Evolutionary conservation across 305 asterid species (phyloP), one percentile per base, ranked within the genome.

Genomic region (Fraxinus ornus): DNA sequence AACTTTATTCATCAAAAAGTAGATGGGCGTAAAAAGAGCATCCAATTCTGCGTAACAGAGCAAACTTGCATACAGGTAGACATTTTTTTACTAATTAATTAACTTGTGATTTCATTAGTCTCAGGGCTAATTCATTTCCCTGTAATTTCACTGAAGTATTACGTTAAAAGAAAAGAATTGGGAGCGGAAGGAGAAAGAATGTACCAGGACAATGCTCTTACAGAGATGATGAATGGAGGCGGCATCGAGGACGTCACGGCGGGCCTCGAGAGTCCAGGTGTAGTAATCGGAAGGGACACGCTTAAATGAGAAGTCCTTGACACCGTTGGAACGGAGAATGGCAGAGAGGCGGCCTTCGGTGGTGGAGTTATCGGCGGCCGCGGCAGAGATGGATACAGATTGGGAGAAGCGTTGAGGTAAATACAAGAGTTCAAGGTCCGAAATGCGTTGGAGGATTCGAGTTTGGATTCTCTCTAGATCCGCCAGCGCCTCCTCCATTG

Each of bases 181-280:
- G 24, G 64, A 55, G 17, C 13, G n/a, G 73, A 64, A 26, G n/a
- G 35, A 26, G 35, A 64, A 64, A 64, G 35, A 26, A 64, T 22
- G 83, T 90, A 95, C 99, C 98, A 95, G 87, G 79, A 93, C 95
- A 85, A 93, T 94, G 92, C 99, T 94, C 90, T 92, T 95, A 97
- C 97, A 92, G 84, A 90, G 96, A 85, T 94, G 93, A 76, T 91
- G 86, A 76, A 93, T 71, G 82, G 99, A 95, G 85, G 95, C 87
- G 82, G 99, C 99, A 30, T 72, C 89, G 22, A 95, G 95, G 86
- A 86, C 86, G 72, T 94, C 94, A 10, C 97, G 91, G 52, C 99
- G 95, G 66, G 95, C 88, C 82, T 95, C 97, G 80, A 92, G 90
- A 74, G 97, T 83, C 93, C 90, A 82, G 55, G 90, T 88, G 86